phyloP scores from a whole-genome alignment of 2,329 filamentous ascomycete genomes.

The Penicillium rolfsii region DNA sequence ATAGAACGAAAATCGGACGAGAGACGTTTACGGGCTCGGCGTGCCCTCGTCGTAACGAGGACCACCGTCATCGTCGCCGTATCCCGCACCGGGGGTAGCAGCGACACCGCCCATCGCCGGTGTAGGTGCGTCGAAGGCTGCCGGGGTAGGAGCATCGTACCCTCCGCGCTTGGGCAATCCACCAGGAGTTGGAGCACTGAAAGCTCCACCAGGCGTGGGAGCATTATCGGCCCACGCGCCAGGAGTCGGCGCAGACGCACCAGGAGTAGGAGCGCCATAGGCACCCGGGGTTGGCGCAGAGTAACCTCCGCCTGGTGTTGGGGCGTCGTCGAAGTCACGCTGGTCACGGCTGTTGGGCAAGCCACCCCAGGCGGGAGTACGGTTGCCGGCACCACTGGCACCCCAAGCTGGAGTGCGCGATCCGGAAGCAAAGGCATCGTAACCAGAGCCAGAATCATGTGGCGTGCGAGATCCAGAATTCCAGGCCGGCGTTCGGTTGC shows the following conservation, averaged over 20 bases:
- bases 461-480: slow-evolving; percentile 76
- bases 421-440: slow-evolving; percentile 68
- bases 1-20: slow-evolving; percentile 11
- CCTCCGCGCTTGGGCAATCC: slow-evolving; percentile 33
- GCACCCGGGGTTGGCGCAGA: slow-evolving; percentile 69
- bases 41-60: slow-evolving; percentile 50
- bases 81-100: slow-evolving; percentile 45
- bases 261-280: slow-evolving; percentile 67
- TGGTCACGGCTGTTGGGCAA: slow-evolving; percentile 33
- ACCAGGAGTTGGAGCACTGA: slow-evolving; percentile 50
- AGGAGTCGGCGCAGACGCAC: slow-evolving; percentile 62
- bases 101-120: slow-evolving; percentile 47
- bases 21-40: slow-evolving; percentile 41
- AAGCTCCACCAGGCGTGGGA: slow-evolving; percentile 50
- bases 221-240: slow-evolving; percentile 50
- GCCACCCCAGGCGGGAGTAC: slow-evolving; percentile 50
- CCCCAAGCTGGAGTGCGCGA: slow-evolving; percentile 77
- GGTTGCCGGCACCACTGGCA: slow-evolving; percentile 53
- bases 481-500: slow-evolving; percentile 75
- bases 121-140: slow-evolving; percentile 52
- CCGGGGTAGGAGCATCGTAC: slow-evolving; percentile 31
- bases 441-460: slow-evolving; percentile 65
- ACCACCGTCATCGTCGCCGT: slow-evolving; percentile 46
- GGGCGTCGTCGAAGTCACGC: slow-evolving; percentile 67
- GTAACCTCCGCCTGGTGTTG: slow-evolving; percentile 69